Conservation (phyloP, 1,284 basidiomycete genomes). For the Testicularia cyperi region DNA sequence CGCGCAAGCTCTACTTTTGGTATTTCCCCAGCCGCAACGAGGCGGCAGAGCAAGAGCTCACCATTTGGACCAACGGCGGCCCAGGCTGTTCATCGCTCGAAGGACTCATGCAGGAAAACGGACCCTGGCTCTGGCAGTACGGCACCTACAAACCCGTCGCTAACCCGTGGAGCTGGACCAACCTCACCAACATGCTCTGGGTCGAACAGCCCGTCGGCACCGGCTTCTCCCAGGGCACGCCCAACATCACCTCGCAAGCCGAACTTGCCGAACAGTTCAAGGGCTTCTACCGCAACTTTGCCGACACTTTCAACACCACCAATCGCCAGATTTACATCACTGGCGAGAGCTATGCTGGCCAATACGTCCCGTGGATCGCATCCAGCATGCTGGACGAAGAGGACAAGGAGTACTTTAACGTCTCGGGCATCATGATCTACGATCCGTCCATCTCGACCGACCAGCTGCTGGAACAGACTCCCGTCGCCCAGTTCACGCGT, state of each 20-base stretch:
- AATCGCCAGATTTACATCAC: conserved; percentile 45
- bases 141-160: conserved; percentile 70
- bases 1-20: conserved; percentile 75
- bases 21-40: conserved; percentile 76
- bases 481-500: conserved; percentile 30
- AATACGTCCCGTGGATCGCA: conserved; percentile 90
- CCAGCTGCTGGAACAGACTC: conserved; percentile 36
- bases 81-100: conserved; percentile 74
- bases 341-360: conserved; percentile 82
- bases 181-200: conserved; percentile 72
- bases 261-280: conserved; percentile 60
- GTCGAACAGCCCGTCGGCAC: conserved; percentile 82
- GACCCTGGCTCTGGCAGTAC: conserved; percentile 69
- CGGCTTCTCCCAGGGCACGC: conserved; percentile 74
- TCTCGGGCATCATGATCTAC: conserved; percentile 54
- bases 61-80: conserved; percentile 67
- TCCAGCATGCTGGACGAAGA: conserved; percentile 37
- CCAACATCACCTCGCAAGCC: conserved; percentile 65
- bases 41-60: conserved; percentile 73
- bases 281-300: conserved; percentile 51
- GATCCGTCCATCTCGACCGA: conserved; percentile 50
- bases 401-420: conserved; percentile 40
- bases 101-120: conserved; percentile 78
- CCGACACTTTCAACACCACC: conserved; percentile 38
- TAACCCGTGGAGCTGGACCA: conserved; percentile 78